A percentile compares a stretch with the other conserved stretches of the same genome.
These are phyloP conservation scores for Rhizophora apiculata DNA, from an alignment of 345 rosid species.

Conservation along the genomic window DNA sequence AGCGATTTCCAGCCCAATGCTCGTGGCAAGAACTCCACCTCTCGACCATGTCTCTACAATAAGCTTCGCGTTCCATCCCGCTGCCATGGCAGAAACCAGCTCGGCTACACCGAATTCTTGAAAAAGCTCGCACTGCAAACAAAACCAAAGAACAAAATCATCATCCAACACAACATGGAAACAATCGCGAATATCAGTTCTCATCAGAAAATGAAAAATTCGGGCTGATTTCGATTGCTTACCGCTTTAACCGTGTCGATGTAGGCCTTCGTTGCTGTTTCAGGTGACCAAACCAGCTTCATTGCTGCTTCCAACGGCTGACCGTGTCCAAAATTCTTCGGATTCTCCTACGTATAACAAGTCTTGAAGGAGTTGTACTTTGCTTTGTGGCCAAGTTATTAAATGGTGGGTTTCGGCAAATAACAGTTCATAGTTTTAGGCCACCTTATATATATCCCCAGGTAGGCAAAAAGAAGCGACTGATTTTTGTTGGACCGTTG, in stretches of 20 bases:
- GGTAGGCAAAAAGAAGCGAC: conserved; percentile 12
- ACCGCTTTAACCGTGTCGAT: conserved; percentile 77
- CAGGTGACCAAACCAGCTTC: conserved; percentile 96
- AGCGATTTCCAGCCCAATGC: conserved; percentile 72
- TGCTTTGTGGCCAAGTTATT: conserved; percentile 23
- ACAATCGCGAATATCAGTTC: background rate
- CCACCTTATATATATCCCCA: conserved; percentile 9
- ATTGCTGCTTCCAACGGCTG: conserved; percentile 30
- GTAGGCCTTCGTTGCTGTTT: conserved; percentile 73
- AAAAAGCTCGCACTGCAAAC: conserved; percentile 45
- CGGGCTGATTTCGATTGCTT: conserved; percentile 20
- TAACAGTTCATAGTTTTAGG: conserved; percentile 12
- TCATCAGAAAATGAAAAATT: background rate
- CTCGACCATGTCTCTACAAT: conserved; percentile 81
- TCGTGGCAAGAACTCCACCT: conserved; percentile 59
- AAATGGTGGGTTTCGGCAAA: background rate
- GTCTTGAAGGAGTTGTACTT: conserved; percentile 16
- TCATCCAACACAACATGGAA: background rate
- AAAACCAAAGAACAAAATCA: background rate
- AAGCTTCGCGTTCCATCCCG: conserved; percentile 81
- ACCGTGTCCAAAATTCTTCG: background rate
- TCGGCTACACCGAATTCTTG: conserved; percentile 78
- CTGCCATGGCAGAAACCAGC: conserved; percentile 90
- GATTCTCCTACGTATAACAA: conserved; percentile 3
- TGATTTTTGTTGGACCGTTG: conserved; percentile 39